Conservation (phyloP, 208 protist species). For the Trypanosoma platydactyli region DNA sequence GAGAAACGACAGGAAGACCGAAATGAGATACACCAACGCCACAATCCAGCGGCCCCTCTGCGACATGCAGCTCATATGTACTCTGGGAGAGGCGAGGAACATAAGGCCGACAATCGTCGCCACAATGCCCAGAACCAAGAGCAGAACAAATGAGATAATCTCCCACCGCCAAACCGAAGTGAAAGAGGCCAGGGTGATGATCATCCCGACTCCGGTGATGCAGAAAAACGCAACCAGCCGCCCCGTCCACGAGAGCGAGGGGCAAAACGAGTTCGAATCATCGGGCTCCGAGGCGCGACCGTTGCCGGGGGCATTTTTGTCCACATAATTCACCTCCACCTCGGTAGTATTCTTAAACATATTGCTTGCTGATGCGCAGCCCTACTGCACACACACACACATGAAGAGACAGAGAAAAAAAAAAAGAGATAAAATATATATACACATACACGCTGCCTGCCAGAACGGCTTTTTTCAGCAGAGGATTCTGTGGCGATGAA, state of each 20-base stretch:
- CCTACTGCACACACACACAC: too few relatives aligned
- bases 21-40: conserved; percentile 65
- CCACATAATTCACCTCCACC: too few relatives aligned
- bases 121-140: conserved; percentile 75
- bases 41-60: conserved; percentile 74
- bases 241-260: conserved; percentile 72
- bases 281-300: conserved; percentile 15
- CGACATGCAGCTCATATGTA: conserved; percentile 86
- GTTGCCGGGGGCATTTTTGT: too few relatives aligned
- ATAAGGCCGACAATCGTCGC: conserved; percentile 52
- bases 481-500: too few relatives aligned
- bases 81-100: conserved; percentile 78
- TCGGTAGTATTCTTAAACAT: too few relatives aligned
- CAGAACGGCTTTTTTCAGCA: too few relatives aligned
- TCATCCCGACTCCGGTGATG: conserved; percentile 47
- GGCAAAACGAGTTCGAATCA: conserved; percentile 60
- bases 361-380: too few relatives aligned
- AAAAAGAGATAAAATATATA: too few relatives aligned
- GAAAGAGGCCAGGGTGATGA: conserved; percentile 69
- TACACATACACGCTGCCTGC: too few relatives aligned
- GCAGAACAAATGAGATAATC: conserved; percentile 67
- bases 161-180: conserved; percentile 62
- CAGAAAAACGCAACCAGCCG: conserved; percentile 63
- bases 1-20: conserved; percentile 73
- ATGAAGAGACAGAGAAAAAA: too few relatives aligned